Base-by-base conservation (phyloP, 495 filamentous ascomycete genomes). In the Astrothelium subdiscretum region DNA sequence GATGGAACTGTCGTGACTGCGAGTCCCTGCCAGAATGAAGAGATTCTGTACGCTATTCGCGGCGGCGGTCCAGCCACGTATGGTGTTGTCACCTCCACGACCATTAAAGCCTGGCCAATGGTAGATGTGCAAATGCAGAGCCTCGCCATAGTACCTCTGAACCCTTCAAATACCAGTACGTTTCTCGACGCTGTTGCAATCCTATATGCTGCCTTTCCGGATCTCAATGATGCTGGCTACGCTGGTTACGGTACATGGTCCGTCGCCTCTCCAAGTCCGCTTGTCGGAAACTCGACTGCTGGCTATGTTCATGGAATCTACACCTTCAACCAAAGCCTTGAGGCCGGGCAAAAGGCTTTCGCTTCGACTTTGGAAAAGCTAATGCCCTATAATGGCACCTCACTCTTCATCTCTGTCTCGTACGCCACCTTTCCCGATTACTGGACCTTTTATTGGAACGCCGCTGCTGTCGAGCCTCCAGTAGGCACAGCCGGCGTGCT, bases 211-310 rank as follows among this genome's bases (percentile, higher is more conserved):
- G 61, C 62, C 3, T 73, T 61, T 29, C 70, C 70, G 5, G 48
- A 59, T 27, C 62, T 73, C 20, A 63, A 63, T n/a, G 68, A 68
- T 58, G 58, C 31, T 15, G 71, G 71, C 4, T 70, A 61, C 24
- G 66, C 74, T 35, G 62, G 66, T 24, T 77, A 77, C 57, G 73
- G 74, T 10, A 70, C 67, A 6, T 78, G 73, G 73, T 67, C 73
- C 6, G 66, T 74, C 22, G 65, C 61, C 13, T 65, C 62, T 18
- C 69, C 70, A 8, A 59, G 42, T 13, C 60, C 67, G 0, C 38
- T 70, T 1, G 65, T 72, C 51, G 66, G 44, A 3, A 73, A 71
- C 42, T 67, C 65, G n/a, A 68, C 69, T 2, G 64, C 67, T n/a
- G 73, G 71, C 42, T 77, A 75, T 62, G 57, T 68, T 8, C 73